phyloP scores from a whole-genome alignment of 2,329 filamentous ascomycete genomes.

The Alternaria alternata region DNA sequence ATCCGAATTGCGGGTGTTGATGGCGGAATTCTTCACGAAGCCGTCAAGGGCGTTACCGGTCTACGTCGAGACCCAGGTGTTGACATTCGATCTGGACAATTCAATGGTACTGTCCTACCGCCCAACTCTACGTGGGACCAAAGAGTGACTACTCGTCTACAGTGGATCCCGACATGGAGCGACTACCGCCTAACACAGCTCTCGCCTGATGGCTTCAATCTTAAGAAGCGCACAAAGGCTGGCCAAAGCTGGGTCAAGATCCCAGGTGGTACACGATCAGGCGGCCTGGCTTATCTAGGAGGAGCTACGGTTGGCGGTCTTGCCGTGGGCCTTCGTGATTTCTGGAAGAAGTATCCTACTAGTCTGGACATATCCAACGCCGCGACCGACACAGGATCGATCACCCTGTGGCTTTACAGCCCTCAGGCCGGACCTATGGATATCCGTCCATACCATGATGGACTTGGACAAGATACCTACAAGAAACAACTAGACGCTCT shows the following conservation, averaged over 20 bases:
- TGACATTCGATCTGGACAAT: constrained; percentile 60
- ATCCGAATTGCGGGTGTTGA: constrained; percentile 64
- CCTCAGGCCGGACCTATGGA: constrained; percentile 65
- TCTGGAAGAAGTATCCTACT: constrained; percentile 70
- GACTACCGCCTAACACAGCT: constrained; percentile 66
- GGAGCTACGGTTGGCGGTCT: constrained; percentile 66
- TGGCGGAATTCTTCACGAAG: constrained; percentile 65
- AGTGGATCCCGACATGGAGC: constrained; percentile 67
- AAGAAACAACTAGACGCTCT: constrained; percentile 66
- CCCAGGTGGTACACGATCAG: constrained; percentile 63
- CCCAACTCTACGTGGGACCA: constrained; percentile 57
- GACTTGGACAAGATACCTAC: constrained; percentile 64
- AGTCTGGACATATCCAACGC: constrained; percentile 65
- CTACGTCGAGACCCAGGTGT: constrained; percentile 64
- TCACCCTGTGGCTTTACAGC: constrained; percentile 69
- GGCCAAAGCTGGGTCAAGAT: constrained; percentile 68
- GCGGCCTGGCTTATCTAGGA: constrained; percentile 67
- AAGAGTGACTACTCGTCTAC: constrained; percentile 56
- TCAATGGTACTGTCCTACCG: constrained; percentile 57
- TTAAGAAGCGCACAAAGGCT: constrained; percentile 67
- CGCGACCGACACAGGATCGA: constrained; percentile 57
- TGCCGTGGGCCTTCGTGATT: constrained; percentile 66
- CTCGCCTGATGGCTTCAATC: constrained; percentile 67
- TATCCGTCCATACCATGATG: constrained; percentile 66
- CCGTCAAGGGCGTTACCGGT: constrained; percentile 67